Evolutionary conservation across 441 rosid species (phyloP).

Genomic region (Aquilaria agallochum): DNA sequence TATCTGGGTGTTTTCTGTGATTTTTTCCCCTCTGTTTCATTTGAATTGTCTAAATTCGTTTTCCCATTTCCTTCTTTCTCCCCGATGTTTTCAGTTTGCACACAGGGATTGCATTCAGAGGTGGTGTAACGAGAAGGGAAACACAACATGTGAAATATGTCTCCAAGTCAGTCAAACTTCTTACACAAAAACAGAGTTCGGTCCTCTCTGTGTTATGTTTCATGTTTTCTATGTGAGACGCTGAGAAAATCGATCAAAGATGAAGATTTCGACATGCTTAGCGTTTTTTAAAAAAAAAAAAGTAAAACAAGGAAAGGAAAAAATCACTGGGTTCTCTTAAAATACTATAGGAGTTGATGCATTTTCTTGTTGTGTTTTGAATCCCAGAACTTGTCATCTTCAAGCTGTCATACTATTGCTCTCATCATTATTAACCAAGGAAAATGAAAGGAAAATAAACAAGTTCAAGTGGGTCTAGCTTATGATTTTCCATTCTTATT

Average conservation of each 20-base stretch:
- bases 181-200: background rate
- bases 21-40: background rate
- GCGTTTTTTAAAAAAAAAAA: background rate
- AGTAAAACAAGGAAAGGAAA: background rate
- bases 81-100: constrained; percentile 51
- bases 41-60: background rate
- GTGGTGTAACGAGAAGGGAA: constrained; percentile 96
- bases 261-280: background rate
- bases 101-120: constrained; percentile 96
- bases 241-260: too few relatives aligned
- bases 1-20: background rate
- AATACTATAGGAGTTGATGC: background rate
- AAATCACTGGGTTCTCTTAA: too few relatives aligned
- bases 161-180: constrained; percentile 79
- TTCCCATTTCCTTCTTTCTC: background rate
- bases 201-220: background rate
- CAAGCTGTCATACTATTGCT: too few relatives aligned
- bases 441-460: too few relatives aligned
- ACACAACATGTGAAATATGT: constrained; percentile 87
- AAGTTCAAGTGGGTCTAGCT: too few relatives aligned
- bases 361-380: background rate
- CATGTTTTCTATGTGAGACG: background rate
- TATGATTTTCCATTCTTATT: too few relatives aligned
- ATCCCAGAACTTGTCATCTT: constrained; percentile 5
- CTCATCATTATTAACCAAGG: too few relatives aligned